Percentiles rank a stretch among this genome's conserved stretches.
phyloP scores from a whole-genome alignment of 345 rosid species.

The Eucalyptus victrix region DNA sequence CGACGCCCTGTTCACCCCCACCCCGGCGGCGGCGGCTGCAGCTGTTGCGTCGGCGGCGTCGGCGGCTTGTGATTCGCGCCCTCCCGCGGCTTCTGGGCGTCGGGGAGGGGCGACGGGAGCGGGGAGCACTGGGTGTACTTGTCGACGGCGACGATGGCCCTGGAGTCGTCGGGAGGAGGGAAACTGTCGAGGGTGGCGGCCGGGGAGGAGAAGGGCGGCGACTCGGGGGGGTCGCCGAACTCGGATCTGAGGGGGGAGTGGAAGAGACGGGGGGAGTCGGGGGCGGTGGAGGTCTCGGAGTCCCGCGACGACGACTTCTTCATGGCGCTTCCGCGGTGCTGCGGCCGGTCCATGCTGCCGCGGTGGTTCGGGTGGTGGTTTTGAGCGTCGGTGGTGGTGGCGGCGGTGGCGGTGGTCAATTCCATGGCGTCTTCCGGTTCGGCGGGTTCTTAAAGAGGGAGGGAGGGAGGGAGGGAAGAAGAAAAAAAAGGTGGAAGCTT shows the following conservation, averaged over 20 bases:
- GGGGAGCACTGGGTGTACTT: constrained; percentile 4
- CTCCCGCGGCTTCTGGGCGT: not conserved
- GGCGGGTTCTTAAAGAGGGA: not conserved
- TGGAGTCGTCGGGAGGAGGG: constrained; percentile 20
- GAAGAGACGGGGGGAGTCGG: constrained; percentile 45
- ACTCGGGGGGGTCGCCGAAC: constrained; percentile 12
- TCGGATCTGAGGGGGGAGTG: constrained; percentile 65
- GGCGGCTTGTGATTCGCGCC: not conserved
- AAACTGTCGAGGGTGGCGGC: constrained; percentile 4
- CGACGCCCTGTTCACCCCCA: not conserved
- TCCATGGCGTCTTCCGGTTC: not conserved
- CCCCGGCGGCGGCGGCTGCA: not conserved
- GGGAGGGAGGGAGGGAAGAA: not conserved
- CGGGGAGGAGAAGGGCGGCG: constrained; percentile 54
- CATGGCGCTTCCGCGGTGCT: constrained; percentile 8
- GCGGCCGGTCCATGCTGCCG: not conserved
- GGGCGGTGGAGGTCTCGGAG: constrained; percentile 26
- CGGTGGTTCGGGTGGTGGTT: not conserved
- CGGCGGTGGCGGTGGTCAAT: not conserved
- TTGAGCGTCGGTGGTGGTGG: not conserved
- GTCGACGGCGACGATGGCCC: constrained; percentile 35
- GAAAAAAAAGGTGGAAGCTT: not conserved
- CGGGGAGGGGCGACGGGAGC: not conserved
- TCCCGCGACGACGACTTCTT: constrained; percentile 56
- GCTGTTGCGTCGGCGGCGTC: not conserved